A percentile compares a stretch with the other conserved stretches of the same genome.
phyloP scores from a whole-genome alignment of 768 basidiomycete genomes.

The Chlorophyllum brunneum region DNA sequence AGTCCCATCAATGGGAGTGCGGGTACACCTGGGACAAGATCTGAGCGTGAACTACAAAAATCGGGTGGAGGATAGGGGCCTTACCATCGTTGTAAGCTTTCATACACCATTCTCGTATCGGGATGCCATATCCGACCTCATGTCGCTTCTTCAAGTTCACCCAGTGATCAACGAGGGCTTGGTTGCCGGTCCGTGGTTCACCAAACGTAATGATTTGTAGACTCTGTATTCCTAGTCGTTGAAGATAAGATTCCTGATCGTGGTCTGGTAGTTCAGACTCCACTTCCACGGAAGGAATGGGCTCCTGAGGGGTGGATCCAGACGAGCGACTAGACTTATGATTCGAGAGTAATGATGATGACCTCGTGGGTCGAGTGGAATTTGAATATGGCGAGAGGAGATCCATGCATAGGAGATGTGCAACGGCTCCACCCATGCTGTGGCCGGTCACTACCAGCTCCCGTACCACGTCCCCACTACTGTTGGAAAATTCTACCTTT shows the following conservation, averaged over 20 bases:
- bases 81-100: slow-evolving; percentile 57
- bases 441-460: slow-evolving; percentile 54
- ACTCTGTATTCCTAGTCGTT: slow-evolving; percentile 23
- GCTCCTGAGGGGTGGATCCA: too few relatives aligned
- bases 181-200: slow-evolving; percentile 46
- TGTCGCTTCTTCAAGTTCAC: slow-evolving; percentile 30
- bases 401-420: slow-evolving; percentile 47
- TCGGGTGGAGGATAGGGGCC: slow-evolving; percentile 8
- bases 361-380: too few relatives aligned
- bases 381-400: slow-evolving; percentile 25
- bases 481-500: not conserved
- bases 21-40: slow-evolving; percentile 42
- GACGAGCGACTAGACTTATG: too few relatives aligned
- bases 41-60: not conserved
- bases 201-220: slow-evolving; percentile 49
- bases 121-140: slow-evolving; percentile 30
- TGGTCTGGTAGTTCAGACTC: not conserved
- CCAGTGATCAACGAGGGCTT: slow-evolving; percentile 38
- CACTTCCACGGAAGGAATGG: not conserved
- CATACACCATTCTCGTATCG: slow-evolving; percentile 44
- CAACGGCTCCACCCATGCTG: slow-evolving; percentile 53
- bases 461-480: slow-evolving; percentile 16
- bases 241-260: slow-evolving; percentile 12
- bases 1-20: slow-evolving; percentile 48
- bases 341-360: too few relatives aligned